phyloP scores from a whole-genome alignment of 352 stramenopile species.

The Globisporangium spinosum region DNA sequence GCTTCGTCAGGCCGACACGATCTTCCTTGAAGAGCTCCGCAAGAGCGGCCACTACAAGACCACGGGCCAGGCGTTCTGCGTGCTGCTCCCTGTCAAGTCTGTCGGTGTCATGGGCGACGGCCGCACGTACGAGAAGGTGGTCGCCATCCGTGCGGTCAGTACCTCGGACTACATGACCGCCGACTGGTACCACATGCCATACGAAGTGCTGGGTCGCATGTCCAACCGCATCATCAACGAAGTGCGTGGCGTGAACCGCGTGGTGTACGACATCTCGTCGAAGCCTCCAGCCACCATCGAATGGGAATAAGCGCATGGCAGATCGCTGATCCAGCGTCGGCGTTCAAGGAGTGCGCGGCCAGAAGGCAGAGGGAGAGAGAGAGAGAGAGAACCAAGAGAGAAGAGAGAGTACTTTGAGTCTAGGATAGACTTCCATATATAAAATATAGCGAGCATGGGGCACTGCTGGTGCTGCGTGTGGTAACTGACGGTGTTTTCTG shows the following conservation, averaged over 20 bases:
- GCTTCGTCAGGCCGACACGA: conserved; percentile 95
- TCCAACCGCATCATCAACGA: conserved; percentile 99
- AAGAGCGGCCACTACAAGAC: conserved; percentile 96
- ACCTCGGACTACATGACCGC: conserved; percentile 99
- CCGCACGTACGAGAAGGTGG: conserved; percentile 95
- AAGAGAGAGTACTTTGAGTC: conserved; percentile 6
- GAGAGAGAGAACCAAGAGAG: not conserved
- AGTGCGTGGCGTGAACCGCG: conserved; percentile 96
- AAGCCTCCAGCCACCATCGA: conserved; percentile 99
- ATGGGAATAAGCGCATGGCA: conserved; percentile 89
- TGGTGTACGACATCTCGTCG: conserved; percentile 99
- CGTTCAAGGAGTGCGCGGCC: too few species aligned
- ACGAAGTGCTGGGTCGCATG: conserved; percentile 96
- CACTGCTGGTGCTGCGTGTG: conserved; percentile 9
- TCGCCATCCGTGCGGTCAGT: conserved; percentile 95
- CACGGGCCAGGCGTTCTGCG: conserved; percentile 98
- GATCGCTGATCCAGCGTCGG: not conserved
- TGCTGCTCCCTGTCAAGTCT: conserved; percentile 95
- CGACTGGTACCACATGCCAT: conserved; percentile 99
- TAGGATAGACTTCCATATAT: conserved; percentile 13
- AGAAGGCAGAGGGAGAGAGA: not conserved
- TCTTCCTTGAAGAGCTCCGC: conserved; percentile 97
- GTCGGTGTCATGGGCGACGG: conserved; percentile 99
- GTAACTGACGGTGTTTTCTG: conserved; percentile 10
- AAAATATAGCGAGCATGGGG: conserved; percentile 12